These are phyloP conservation scores for Acanthochlamys bracteata DNA, from an alignment of 106 monocot species.

Conservation along the genomic window DNA sequence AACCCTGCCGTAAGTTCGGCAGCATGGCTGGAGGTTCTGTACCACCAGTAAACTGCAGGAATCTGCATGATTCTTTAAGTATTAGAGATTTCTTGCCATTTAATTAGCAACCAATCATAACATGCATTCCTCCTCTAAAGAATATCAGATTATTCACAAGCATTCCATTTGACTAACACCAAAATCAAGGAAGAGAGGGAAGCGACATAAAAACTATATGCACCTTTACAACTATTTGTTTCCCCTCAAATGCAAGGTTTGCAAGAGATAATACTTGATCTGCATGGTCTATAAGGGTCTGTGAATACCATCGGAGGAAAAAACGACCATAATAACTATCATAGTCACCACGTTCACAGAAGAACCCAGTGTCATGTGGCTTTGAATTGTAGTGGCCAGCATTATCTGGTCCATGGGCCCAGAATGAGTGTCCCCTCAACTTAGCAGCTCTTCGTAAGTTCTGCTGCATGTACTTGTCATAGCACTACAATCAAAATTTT, in stretches of 20 bases:
- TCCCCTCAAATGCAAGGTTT: constrained; percentile 83
- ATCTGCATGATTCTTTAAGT: constrained; percentile 41
- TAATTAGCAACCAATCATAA: too few species aligned
- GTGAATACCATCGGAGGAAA: constrained; percentile 87
- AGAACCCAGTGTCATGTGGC: constrained; percentile 90
- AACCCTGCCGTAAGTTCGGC: constrained; percentile 90
- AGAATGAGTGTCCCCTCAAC: constrained; percentile 67
- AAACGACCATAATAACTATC: constrained; percentile 90
- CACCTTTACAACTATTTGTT: constrained; percentile 72
- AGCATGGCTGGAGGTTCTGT: constrained; percentile 73
- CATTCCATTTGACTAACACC: too few species aligned
- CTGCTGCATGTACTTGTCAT: constrained; percentile 86
- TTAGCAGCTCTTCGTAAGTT: constrained; percentile 67
- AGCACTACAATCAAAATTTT: constrained; percentile 44
- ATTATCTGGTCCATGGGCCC: constrained; percentile 90
- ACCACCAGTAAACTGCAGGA: constrained; percentile 92
- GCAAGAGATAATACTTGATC: constrained; percentile 77
- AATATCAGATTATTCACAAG: too few species aligned
- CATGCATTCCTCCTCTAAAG: too few species aligned
- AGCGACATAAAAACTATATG: too few species aligned
- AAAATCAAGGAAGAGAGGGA: too few species aligned
- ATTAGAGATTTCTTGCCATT: too few species aligned
- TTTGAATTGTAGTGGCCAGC: constrained; percentile 86
- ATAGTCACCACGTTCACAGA: constrained; percentile 89
- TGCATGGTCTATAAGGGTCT: constrained; percentile 66